A percentile compares a stretch with the other conserved stretches of the same genome.
Evolutionary conservation across 2,329 filamentous ascomycete genomes (phyloP).

Genomic region (Microsporum ferrugineum): DNA sequence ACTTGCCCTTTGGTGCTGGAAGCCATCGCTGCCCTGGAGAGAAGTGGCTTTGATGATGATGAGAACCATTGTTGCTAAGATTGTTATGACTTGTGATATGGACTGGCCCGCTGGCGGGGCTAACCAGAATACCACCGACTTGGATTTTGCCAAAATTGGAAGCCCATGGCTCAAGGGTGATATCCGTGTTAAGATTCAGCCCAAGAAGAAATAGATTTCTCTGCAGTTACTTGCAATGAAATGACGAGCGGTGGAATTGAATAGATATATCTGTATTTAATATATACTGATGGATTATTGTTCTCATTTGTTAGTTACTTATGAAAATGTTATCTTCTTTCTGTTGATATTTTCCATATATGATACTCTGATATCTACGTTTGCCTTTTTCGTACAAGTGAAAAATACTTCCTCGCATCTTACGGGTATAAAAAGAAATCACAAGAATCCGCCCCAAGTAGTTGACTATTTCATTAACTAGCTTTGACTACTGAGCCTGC

Average conservation of each 20-base stretch:
- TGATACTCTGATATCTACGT: too few relatives aligned
- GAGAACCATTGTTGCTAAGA: conserved; percentile 7
- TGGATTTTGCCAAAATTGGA: conserved; percentile 14
- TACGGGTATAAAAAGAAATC: too few relatives aligned
- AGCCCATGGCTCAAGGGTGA: conserved; percentile 13
- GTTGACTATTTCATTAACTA: too few relatives aligned
- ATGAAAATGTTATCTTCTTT: neutral
- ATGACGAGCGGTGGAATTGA: neutral
- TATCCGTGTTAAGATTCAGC: conserved; percentile 9
- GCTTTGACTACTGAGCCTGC: too few relatives aligned
- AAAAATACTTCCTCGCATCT: too few relatives aligned
- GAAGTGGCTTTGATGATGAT: conserved; percentile 13
- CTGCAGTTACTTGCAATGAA: too few relatives aligned
- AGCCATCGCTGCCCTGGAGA: conserved; percentile 13
- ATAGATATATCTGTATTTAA: neutral
- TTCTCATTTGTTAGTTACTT: too few relatives aligned
- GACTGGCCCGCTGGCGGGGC: conserved; percentile 7
- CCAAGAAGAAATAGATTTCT: neutral
- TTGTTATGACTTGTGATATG: conserved; percentile 10
- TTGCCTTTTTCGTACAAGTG: too few relatives aligned
- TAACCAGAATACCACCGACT: conserved; percentile 8
- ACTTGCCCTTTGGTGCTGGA: conserved; percentile 12
- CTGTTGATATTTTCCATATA: neutral
- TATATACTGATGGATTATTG: neutral
- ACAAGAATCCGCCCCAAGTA: too few relatives aligned